Evolutionary conservation across 23 red algal genomes (phyloP).

Genomic region (Chondrus crispus): DNA sequence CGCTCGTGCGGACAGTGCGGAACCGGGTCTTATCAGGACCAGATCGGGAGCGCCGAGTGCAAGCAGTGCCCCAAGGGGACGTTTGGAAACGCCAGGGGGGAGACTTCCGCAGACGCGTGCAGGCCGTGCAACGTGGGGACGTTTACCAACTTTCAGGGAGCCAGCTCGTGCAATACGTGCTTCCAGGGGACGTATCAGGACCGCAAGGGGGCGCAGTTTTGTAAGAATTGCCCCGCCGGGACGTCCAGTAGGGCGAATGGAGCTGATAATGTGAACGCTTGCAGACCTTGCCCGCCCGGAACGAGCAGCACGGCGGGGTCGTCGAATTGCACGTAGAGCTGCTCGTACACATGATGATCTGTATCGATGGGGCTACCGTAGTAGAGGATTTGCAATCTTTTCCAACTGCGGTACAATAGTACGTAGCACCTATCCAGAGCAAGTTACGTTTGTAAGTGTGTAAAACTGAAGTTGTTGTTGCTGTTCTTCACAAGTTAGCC

Average conservation of each 20-base stretch:
- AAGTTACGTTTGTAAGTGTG: no score
- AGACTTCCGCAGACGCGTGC: background rate
- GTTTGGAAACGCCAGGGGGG: slow-evolving; percentile 20
- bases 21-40: background rate
- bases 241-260: background rate
- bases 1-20: background rate
- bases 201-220: background rate
- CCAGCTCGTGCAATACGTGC: background rate
- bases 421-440: no score
- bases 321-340: no score
- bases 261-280: no score
- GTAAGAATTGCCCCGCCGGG: slow-evolving; percentile 10
- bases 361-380: no score
- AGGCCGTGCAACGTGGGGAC: background rate
- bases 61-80: slow-evolving; percentile 27
- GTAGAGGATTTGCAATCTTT: no score
- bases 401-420: no score
- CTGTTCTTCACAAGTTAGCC: no score
- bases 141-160: background rate
- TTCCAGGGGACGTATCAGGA: slow-evolving; percentile 15
- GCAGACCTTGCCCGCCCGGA: background rate
- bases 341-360: no score
- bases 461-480: no score
- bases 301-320: background rate
- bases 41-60: background rate